These are phyloP conservation scores for Xylaria sp. DNA, from an alignment of 2,329 filamentous ascomycete genomes.

Conservation along the genomic window DNA sequence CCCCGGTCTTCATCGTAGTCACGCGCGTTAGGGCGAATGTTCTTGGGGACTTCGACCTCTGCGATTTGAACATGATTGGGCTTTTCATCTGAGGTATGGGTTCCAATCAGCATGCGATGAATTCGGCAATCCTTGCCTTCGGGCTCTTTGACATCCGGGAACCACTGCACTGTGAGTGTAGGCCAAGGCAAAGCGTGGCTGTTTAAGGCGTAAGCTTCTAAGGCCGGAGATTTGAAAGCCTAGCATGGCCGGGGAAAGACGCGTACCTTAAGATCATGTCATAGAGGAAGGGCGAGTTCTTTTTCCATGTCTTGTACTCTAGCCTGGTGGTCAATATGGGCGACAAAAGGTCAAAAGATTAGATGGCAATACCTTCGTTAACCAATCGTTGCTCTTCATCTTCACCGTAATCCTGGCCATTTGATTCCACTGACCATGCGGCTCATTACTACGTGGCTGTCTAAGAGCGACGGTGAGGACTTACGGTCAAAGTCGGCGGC, in stretches of 20 bases:
- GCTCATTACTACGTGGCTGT: slow-evolving; percentile 34
- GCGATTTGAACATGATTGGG: slow-evolving; percentile 96
- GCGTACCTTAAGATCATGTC: slow-evolving; percentile 88
- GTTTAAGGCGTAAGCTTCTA: slow-evolving; percentile 13
- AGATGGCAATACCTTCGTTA: slow-evolving; percentile 78
- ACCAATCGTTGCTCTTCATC: slow-evolving; percentile 86
- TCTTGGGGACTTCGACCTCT: slow-evolving; percentile 90
- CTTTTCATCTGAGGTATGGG: slow-evolving; percentile 87
- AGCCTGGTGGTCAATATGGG: slow-evolving; percentile 33
- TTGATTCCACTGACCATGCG: slow-evolving; percentile 57
- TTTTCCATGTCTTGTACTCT: slow-evolving; percentile 99
- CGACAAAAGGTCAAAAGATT: not conserved
- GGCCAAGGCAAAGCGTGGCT: slow-evolving; percentile 95
- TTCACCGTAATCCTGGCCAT: slow-evolving; percentile 74
- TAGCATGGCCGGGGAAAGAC: slow-evolving; percentile 9
- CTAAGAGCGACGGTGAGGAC: slow-evolving; percentile 36
- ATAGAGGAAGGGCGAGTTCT: slow-evolving; percentile 98
- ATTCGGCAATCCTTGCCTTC: slow-evolving; percentile 87
- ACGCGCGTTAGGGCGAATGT: slow-evolving; percentile 75
- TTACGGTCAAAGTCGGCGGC: slow-evolving; percentile 63
- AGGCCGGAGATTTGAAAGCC: not conserved
- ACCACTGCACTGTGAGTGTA: slow-evolving; percentile 96
- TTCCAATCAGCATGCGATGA: slow-evolving; percentile 91
- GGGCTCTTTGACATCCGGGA: slow-evolving; percentile 90
- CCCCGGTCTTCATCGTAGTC: slow-evolving; percentile 93